Evolutionary conservation across 2,329 filamentous ascomycete genomes (phyloP), one percentile per base, ranked within the genome.

Genomic region (Simplicillium sp.): DNA sequence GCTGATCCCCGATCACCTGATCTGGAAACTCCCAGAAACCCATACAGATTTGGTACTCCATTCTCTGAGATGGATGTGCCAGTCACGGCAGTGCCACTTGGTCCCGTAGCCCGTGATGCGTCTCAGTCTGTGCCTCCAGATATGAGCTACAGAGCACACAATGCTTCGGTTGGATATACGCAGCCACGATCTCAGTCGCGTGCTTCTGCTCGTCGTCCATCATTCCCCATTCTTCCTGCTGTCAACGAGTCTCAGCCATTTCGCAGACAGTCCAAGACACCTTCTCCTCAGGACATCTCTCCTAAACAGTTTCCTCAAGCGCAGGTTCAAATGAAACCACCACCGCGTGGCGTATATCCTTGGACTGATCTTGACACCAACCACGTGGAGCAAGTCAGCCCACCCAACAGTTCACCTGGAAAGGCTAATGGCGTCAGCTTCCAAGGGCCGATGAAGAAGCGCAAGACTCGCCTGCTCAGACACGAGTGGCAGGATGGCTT

Each of bases 401-500:
- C 63, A 34, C 66, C 61, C 29, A 48, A 53, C 29, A 43, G 51
- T 41, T 48, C 53, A 40, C 48, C 57, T 42, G 50, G 54, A 50
- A 59, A 62, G 44, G 55, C 59, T 38, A 65, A 71, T 40, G 77
- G 78, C 42, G 64, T 83, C 47, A 76, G 77, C 29, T 86, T 89
- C 61, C 77, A 85, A 38, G 92, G 92, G 2, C 88, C 82, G 62
- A 94, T 98, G 80, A 89, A 87, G 71, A 95, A 94, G 71, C 86
- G 90, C 56, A 87, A 87, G 67, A 94, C 84, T 29, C 81, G 80
- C 55, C 80, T 95, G 69, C 76, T 95, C 45, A 85, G 87, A 34
- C 86, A 94, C 60, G 89, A 96, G 66, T 96, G 89, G 89, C 80
- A 88, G 55, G 86, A 94, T 58, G 83, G 87, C 51, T 92, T 90